Conservation (phyloP, 805 yeast species). For the Barnettozyma vustinii region DNA sequence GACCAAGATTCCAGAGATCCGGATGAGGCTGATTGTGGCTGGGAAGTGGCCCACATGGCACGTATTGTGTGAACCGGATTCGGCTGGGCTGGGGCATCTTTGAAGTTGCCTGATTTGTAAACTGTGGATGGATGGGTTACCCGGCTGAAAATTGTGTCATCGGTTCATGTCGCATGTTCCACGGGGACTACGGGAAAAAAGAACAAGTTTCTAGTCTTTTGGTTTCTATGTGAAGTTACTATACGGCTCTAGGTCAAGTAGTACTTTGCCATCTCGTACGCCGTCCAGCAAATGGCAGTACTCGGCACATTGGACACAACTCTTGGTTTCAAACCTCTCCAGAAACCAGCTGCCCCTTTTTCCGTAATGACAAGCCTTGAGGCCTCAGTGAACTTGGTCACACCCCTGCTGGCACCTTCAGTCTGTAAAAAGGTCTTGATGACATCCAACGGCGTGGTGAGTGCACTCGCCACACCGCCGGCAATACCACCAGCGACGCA, state of each 20-base stretch:
- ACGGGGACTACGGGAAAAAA: background rate
- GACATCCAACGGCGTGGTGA: constrained; percentile 92
- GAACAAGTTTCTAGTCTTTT: background rate
- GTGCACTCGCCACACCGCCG: constrained; percentile 92
- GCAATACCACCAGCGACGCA: constrained; percentile 91
- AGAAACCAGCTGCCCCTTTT: constrained; percentile 62
- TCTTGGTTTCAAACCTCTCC: constrained; percentile 85
- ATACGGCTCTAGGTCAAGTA: constrained; percentile 17
- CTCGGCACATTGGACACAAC: constrained; percentile 89
- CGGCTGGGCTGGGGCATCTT: too few species aligned
- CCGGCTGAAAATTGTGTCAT: background rate
- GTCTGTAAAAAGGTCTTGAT: constrained; percentile 90
- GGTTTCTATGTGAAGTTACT: background rate
- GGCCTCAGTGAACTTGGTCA: constrained; percentile 64
- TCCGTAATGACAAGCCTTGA: constrained; percentile 54
- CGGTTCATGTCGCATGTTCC: background rate
- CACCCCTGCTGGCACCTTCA: constrained; percentile 44
- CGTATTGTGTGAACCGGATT: too few species aligned
- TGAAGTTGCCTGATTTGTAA: too few species aligned
- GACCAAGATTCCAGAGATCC: too few species aligned
- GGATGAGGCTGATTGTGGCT: background rate
- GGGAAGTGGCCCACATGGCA: too few species aligned
- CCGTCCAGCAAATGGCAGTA: constrained; percentile 96
- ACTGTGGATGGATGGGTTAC: background rate
- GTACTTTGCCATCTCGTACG: constrained; percentile 91